Percentiles rank a stretch among this genome's conserved stretches.
Evolutionary conservation across 139 green algal genomes (phyloP).

Genomic region (Chlamydomonas incerta): DNA sequence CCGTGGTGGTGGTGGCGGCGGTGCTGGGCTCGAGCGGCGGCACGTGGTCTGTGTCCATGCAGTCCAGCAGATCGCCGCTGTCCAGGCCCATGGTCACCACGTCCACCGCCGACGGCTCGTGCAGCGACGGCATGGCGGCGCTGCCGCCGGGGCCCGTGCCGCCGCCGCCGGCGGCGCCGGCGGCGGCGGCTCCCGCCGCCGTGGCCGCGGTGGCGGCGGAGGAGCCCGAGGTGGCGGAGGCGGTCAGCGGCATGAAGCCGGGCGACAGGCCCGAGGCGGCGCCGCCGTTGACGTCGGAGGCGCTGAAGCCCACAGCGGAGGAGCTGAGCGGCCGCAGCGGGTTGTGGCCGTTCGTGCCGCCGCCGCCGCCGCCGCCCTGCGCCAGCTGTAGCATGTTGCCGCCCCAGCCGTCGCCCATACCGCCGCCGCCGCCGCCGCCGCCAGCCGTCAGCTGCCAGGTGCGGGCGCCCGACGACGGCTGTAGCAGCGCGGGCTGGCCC

Average conservation of each 20-base stretch:
- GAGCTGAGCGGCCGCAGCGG: constrained; percentile 9
- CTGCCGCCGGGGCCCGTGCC: neutral
- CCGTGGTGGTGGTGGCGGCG: too few species aligned
- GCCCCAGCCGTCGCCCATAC: neutral
- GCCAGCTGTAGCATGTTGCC: too few species aligned
- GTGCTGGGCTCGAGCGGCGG: too few species aligned
- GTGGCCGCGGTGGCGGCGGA: neutral
- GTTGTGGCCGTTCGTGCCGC: neutral
- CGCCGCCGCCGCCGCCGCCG: neutral
- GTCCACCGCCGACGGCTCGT: neutral
- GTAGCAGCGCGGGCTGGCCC: neutral
- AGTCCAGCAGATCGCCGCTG: constrained; percentile 4
- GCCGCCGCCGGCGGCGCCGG: neutral
- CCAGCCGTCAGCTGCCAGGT: neutral
- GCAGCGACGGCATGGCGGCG: neutral
- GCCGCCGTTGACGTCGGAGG: neutral
- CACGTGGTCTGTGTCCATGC: neutral
- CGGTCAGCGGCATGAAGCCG: too few species aligned
- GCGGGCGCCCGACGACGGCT: neutral
- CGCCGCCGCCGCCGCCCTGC: neutral
- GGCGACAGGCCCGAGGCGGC: neutral
- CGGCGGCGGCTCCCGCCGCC: neutral
- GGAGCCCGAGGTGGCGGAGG: neutral
- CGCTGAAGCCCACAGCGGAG: neutral
- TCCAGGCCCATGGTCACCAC: constrained; percentile 43